Base-by-base conservation (phyloP, 2,329 filamentous ascomycete species). In the Septoria petroselini region DNA sequence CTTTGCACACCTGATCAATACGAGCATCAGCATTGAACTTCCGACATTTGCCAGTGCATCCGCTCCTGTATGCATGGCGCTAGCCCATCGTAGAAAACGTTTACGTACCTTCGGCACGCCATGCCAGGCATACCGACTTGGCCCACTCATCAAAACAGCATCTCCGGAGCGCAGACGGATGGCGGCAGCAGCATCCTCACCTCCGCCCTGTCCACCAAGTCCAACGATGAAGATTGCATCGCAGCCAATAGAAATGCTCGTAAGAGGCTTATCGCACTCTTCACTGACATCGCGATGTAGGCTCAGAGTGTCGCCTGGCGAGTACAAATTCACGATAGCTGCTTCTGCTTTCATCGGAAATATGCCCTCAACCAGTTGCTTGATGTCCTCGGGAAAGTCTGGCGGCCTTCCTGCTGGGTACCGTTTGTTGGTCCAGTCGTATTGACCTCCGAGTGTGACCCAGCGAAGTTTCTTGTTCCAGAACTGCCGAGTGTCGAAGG, bases 261-360 rank as follows among this genome's bases (percentile, higher is more conserved):
- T 81, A 21, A 97, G 76, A 0, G 88, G 88, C 45, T 78, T 82
- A 60, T 88, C 80, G 41, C 84, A 86, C 58, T 86, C 78, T 71
- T 97, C 93, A 57, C 89, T 94, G 34, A 97, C 90, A 65, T 98
- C 93, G 8, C 93, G 83, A 71, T 97, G 93, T 68, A 95, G 80
- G 73, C 88, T 91, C 67, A 97, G 83, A 1, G 87, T 94, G 65
- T 97, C 91, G 15, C 88, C 88, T 0, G 93, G 88, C 0, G 83
- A 86, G 71, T 97, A 97, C 42, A 97, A 77, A 67, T 97, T 97
- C 59, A 95, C 82, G 57, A 97, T 97, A 30, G 93, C 91, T 1
- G 93, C 91, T 71, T 97, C 84, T 0, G 91, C 82, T 44, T 78
- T 75, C 11, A 91, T 93, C 0, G 89, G 86, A 59, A 95, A 97